Conservation (phyloP, 148 eudicot genomes). For the Selenicereus undatus region DNA sequence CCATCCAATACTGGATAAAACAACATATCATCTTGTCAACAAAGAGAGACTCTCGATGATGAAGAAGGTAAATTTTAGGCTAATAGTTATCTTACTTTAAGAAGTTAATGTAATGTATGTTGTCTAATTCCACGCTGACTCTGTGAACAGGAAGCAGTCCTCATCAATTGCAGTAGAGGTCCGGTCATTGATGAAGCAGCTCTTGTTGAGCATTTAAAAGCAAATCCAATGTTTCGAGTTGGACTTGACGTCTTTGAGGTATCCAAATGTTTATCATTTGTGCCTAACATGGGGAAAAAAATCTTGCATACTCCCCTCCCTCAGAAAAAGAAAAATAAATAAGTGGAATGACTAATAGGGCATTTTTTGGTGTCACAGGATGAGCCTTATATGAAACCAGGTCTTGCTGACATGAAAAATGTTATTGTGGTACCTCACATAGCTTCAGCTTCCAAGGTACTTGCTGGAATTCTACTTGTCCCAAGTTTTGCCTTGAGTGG, state of each 20-base stretch:
- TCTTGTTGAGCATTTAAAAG: slow-evolving; percentile 96
- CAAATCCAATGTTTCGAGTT: too few relatives aligned
- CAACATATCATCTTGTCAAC: slow-evolving; percentile 94
- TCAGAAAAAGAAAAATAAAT: too few relatives aligned
- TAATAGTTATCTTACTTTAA: background rate
- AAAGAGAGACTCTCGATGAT: slow-evolving; percentile 89
- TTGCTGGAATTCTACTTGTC: slow-evolving; percentile 2
- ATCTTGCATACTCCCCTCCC: too few relatives aligned
- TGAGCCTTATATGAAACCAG: slow-evolving; percentile 98
- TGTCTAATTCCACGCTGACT: slow-evolving; percentile 8
- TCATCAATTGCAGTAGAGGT: slow-evolving; percentile 94
- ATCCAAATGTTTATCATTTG: too few relatives aligned
- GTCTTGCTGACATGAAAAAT: slow-evolving; percentile 91
- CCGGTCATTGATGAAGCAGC: slow-evolving; percentile 96
- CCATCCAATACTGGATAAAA: slow-evolving; percentile 89
- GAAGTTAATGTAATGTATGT: background rate
- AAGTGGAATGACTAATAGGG: too few relatives aligned
- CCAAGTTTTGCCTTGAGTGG: background rate
- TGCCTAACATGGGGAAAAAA: too few relatives aligned
- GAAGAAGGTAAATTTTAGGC: slow-evolving; percentile 60
- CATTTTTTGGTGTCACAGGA: slow-evolving; percentile 62
- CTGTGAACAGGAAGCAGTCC: slow-evolving; percentile 74
- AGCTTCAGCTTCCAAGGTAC: slow-evolving; percentile 98
- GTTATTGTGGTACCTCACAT: slow-evolving; percentile 95
- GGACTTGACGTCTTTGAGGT: too few relatives aligned